Evolutionary conservation across 139 green algal species (phyloP).

Genomic region (Volvox reticuliferus): DNA sequence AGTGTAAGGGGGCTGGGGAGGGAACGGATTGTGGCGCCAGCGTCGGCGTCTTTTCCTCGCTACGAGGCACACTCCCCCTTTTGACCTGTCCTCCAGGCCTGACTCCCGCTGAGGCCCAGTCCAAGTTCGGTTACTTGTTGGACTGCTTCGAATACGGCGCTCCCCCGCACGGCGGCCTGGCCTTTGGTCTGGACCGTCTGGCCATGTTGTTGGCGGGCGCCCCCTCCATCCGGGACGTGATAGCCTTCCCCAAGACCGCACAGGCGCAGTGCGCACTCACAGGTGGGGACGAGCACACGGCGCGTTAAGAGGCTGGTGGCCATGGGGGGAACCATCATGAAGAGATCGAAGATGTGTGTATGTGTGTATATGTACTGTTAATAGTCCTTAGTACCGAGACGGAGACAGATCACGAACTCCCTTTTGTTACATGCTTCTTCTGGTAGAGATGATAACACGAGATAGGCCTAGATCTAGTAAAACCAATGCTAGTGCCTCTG

Average conservation of each 20-base stretch:
- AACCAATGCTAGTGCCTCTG: no score
- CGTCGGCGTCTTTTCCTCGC: no score
- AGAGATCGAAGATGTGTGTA: neutral
- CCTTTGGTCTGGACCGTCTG: slow-evolving; percentile 94
- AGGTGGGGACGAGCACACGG: slow-evolving; percentile 27
- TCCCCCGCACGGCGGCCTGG: slow-evolving; percentile 95
- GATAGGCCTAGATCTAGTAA: no score
- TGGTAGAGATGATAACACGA: no score
- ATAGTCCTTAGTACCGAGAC: no score
- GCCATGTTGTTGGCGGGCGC: slow-evolving; percentile 92
- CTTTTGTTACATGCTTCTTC: no score
- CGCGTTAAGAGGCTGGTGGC: neutral
- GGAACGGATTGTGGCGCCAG: no score
- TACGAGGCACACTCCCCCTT: neutral
- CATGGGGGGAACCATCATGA: neutral
- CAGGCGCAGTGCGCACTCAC: slow-evolving; percentile 91
- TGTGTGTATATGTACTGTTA: no score
- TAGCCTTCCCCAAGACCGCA: slow-evolving; percentile 99
- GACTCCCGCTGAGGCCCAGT: slow-evolving; percentile 77
- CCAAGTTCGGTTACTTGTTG: slow-evolving; percentile 92
- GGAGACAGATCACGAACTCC: no score
- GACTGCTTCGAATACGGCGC: slow-evolving; percentile 89
- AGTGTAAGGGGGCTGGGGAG: no score
- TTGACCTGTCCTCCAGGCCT: slow-evolving; percentile 58
- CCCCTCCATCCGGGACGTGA: slow-evolving; percentile 96